Percentiles rank a stretch among this genome's conserved stretches.
phyloP scores from a whole-genome alignment of 331 rosid species.

The Cydonia oblonga region DNA sequence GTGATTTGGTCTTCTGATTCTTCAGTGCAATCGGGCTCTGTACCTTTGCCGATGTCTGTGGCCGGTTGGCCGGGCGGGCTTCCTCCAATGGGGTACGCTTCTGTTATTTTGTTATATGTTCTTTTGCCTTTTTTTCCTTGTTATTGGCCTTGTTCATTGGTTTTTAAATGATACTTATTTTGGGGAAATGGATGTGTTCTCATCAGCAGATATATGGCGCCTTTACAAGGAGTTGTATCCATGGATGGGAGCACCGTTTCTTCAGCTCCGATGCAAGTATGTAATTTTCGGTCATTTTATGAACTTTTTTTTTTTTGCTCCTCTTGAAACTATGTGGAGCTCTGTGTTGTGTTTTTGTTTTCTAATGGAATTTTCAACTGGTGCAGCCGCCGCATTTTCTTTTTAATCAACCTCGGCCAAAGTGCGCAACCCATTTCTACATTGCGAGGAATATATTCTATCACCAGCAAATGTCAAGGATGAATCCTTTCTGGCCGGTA shows the following conservation, averaged over 20 bases:
- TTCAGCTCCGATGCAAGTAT: slow-evolving; percentile 66
- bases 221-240: slow-evolving; percentile 86
- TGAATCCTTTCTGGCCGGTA: slow-evolving; percentile 87
- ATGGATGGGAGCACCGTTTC: slow-evolving; percentile 73
- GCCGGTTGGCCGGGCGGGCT: slow-evolving; percentile 86
- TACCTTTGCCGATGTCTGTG: slow-evolving; percentile 64
- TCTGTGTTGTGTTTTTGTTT: not conserved
- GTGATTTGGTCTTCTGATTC: not conserved
- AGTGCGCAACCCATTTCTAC: slow-evolving; percentile 88
- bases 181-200: slow-evolving; percentile 31
- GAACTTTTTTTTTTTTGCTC: not conserved
- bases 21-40: slow-evolving; percentile 53
- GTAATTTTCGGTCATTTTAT: not conserved
- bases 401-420: slow-evolving; percentile 71
- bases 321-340: not conserved
- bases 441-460: slow-evolving; percentile 62
- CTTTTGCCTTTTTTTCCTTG: not conserved
- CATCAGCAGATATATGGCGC: slow-evolving; percentile 76
- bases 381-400: slow-evolving; percentile 63
- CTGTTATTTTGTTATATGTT: slow-evolving; percentile 8
- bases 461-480: slow-evolving; percentile 75
- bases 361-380: not conserved
- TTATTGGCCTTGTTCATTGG: not conserved
- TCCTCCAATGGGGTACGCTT: slow-evolving; percentile 79
- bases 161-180: not conserved